Conservation (phyloP, 768 basidiomycete species). For the Lactarius hatsudake region DNA sequence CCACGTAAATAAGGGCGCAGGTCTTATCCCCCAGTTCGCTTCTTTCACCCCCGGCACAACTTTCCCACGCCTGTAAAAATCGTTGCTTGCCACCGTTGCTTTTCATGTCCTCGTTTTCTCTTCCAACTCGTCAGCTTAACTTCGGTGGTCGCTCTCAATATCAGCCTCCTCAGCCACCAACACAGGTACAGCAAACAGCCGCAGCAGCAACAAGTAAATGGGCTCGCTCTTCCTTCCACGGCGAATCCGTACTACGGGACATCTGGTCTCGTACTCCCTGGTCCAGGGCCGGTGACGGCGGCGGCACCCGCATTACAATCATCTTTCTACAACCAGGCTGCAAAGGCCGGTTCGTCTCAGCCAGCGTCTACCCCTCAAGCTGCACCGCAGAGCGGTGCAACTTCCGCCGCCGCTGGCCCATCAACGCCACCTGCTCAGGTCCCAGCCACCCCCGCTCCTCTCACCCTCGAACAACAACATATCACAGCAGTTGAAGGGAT, state of each 20-base stretch:
- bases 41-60: slow-evolving; percentile 21
- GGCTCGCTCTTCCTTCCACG: slow-evolving; percentile 53
- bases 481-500: slow-evolving; percentile 97
- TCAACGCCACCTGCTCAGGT: slow-evolving; percentile 53
- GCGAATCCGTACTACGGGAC: slow-evolving; percentile 42
- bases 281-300: slow-evolving; percentile 53
- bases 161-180: slow-evolving; percentile 36
- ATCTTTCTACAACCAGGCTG: slow-evolving; percentile 30
- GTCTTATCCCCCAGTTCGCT: not conserved
- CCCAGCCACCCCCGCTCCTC: slow-evolving; percentile 65
- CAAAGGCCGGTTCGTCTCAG: slow-evolving; percentile 35
- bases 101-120: slow-evolving; percentile 53
- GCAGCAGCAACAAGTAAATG: slow-evolving; percentile 40
- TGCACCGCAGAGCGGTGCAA: slow-evolving; percentile 5
- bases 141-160: slow-evolving; percentile 66
- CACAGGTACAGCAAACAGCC: slow-evolving; percentile 42
- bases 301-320: slow-evolving; percentile 38
- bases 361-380: slow-evolving; percentile 29
- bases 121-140: slow-evolving; percentile 76
- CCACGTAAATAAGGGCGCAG: slow-evolving; percentile 20
- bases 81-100: slow-evolving; percentile 9
- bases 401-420: slow-evolving; percentile 53
- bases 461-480: slow-evolving; percentile 88
- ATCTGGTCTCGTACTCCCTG: slow-evolving; percentile 48
- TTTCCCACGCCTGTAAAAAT: slow-evolving; percentile 28